Evolutionary conservation across 2,329 filamentous ascomycete species (phyloP), one percentile per base, ranked within the genome.

Genomic region (Penicillium sp.): DNA sequence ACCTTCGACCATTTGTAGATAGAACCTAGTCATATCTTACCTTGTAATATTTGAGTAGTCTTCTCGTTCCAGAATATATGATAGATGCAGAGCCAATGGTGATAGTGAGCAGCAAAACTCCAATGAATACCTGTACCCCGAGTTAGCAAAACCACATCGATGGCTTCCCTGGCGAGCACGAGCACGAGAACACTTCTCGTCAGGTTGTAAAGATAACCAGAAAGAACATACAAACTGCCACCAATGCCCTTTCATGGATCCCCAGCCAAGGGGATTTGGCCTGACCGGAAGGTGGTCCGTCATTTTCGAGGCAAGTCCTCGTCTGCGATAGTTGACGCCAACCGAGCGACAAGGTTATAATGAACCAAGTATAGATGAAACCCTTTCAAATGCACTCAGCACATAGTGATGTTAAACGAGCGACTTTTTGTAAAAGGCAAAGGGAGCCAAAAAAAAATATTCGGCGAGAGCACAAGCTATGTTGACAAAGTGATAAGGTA

Each of bases 191-290:
- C 3, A 9, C 38, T 36, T 16, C 47, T 43, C 21, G 34, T 29
- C 38, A 38, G 22, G 18, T 57, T 60, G 51, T 24, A 51, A 56
- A 52, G 34, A 44, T 10, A 14, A 56, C 39, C 18, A 34, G 42
- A 22, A 48, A 21, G 22, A 43, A 68, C 70, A 56, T 64, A 77
- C 75, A 67, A 69, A 72, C 56, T 77, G 73, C 75, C 75, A 77
- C 75, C 75, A 78, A 55, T 75, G 60, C 6, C 61, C 49, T 48
- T 62, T 72, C 70, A 77, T 73, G 11, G 59, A 46, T 43, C 61
- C 51, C 71, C 74, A 75, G 47, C 68, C 67, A n/a, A 75, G 56
- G 42, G 69, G 58, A 18, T 59, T 54, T 42, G 52, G 34, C 52
- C 7, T 45, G 24, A 68, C 65, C 11, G 63, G 31, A 27, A 72